Percentiles rank a stretch among this genome's conserved stretches.
Evolutionary conservation across 2,329 filamentous ascomycete genomes (phyloP).

Genomic region (Ophiosphaerella herpotricha): DNA sequence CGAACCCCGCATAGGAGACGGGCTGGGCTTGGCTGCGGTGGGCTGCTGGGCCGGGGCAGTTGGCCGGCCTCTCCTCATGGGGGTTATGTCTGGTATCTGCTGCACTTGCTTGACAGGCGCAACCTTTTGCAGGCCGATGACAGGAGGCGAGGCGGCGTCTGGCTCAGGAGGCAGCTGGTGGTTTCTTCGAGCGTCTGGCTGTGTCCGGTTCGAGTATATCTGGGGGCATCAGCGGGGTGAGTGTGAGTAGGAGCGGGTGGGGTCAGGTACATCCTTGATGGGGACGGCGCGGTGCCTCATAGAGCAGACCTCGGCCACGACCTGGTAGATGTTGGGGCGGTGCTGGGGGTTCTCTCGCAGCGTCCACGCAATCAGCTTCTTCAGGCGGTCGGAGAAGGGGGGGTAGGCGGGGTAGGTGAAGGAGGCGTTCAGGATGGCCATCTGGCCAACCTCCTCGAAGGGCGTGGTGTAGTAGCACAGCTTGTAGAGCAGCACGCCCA

Average conservation of each 20-base stretch:
- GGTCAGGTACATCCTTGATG: constrained; percentile 74
- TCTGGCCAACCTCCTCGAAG: constrained; percentile 96
- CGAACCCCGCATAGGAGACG: constrained; percentile 71
- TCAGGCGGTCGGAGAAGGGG: constrained; percentile 84
- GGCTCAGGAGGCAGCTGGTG: constrained; percentile 64
- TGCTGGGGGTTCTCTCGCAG: constrained; percentile 78
- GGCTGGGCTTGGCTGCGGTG: constrained; percentile 58
- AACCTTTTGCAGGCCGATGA: constrained; percentile 80
- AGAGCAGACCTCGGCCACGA: constrained; percentile 80
- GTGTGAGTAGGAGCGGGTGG: neutral
- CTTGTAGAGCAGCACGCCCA: constrained; percentile 95
- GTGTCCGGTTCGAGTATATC: constrained; percentile 61
- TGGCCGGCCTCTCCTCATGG: constrained; percentile 88
- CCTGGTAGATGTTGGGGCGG: constrained; percentile 93
- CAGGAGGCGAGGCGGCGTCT: constrained; percentile 59
- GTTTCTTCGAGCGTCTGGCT: constrained; percentile 66
- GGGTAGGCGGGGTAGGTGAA: constrained; percentile 91
- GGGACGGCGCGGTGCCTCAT: constrained; percentile 89
- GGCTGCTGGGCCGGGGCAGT: constrained; percentile 55
- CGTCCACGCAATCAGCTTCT: constrained; percentile 91
- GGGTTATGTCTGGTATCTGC: constrained; percentile 83
- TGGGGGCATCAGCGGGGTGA: constrained; percentile 32
- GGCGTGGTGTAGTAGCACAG: constrained; percentile 99
- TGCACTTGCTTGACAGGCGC: constrained; percentile 73
- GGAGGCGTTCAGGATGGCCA: constrained; percentile 94